Conservation (phyloP, 129 eudicot genomes). For the Helianthus annuus region DNA sequence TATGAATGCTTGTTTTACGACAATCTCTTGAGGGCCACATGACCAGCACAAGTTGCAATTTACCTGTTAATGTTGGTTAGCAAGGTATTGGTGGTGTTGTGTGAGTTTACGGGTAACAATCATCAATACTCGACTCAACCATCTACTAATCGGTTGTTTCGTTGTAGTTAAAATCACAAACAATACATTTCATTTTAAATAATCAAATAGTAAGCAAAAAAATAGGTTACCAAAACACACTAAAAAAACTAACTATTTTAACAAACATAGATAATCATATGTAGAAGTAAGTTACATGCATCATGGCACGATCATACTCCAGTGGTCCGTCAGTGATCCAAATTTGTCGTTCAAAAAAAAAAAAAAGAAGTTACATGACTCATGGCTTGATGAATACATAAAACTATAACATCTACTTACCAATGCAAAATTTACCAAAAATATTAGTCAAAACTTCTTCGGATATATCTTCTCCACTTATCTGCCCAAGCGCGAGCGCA, state of each 20-base stretch:
- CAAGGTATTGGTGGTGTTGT: too few species aligned
- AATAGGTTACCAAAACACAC: too few species aligned
- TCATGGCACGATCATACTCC: too few species aligned
- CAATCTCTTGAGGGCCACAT: too few species aligned
- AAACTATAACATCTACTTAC: slow-evolving; percentile 50
- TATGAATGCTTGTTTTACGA: too few species aligned
- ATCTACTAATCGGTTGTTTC: background rate
- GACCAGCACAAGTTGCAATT: too few species aligned
- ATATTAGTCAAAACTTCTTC: slow-evolving; percentile 89
- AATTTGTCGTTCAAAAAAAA: too few species aligned
- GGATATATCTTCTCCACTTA: slow-evolving; percentile 91
- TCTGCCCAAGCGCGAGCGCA: slow-evolving; percentile 82
- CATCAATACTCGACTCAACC: background rate
- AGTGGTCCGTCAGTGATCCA: too few species aligned
- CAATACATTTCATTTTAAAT: background rate
- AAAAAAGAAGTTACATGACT: background rate
- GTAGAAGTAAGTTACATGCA: background rate
- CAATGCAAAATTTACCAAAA: slow-evolving; percentile 89
- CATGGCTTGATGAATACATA: background rate
- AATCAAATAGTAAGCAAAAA: background rate
- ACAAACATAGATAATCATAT: background rate
- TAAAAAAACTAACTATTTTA: background rate
- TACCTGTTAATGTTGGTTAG: too few species aligned
- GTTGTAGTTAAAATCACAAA: background rate
- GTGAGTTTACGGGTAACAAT: too few species aligned